Evolutionary conservation across 306 rosid genomes (phyloP).

Genomic region (Medicago lupulina): DNA sequence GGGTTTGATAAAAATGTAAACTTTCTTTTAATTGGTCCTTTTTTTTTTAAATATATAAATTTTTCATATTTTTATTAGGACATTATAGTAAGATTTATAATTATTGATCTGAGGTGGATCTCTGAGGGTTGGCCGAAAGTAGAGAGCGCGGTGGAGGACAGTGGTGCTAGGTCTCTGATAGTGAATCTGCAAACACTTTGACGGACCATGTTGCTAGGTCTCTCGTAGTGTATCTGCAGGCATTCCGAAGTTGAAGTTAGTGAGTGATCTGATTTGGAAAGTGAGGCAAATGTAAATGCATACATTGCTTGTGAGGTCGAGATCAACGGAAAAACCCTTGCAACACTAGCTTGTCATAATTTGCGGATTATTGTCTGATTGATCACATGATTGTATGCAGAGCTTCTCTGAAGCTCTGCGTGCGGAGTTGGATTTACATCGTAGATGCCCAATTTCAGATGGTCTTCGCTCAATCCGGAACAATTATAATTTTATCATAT

Average conservation of each 20-base stretch:
- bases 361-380: not conserved
- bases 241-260: not conserved
- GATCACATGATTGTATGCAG: not conserved
- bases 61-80: not conserved
- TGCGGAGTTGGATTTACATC: not conserved
- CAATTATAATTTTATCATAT: not conserved
- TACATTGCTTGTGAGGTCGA: not conserved
- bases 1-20: conserved; percentile 16
- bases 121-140: not conserved
- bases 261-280: not conserved
- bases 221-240: not conserved
- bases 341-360: no score
- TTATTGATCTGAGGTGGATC: not conserved
- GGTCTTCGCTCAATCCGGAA: not conserved
- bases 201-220: no score
- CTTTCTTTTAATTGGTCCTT: not conserved
- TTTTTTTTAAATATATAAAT: not conserved
- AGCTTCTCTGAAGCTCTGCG: no score
- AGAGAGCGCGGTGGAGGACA: not conserved
- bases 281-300: not conserved
- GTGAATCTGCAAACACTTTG: not conserved
- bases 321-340: not conserved
- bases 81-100: not conserved
- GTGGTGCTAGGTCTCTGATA: not conserved
- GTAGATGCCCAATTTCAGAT: not conserved